Conservation (phyloP, 176 grass and related monocot species). For the Thalia dealbata region DNA sequence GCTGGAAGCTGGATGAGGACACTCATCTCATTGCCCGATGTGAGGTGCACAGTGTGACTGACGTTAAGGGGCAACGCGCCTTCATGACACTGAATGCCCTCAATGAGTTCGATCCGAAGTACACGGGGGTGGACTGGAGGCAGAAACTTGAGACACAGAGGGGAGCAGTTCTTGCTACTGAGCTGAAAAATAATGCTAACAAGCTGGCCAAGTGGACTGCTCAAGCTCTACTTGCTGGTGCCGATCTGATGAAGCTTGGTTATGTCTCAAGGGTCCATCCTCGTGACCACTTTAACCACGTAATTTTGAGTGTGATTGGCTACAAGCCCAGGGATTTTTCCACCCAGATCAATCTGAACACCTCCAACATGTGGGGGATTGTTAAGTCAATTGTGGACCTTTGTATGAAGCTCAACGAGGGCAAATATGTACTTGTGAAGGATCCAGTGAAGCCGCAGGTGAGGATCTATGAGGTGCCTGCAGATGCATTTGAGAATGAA, state of each 20-base stretch:
- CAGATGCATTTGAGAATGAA: slow-evolving; percentile 18
- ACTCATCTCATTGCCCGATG: slow-evolving; percentile 14
- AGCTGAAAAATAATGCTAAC: slow-evolving; percentile 19
- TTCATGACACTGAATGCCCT: slow-evolving; percentile 16
- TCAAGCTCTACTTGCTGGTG: slow-evolving; percentile 6
- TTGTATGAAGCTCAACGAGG: slow-evolving; percentile 18
- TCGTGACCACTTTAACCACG: slow-evolving; percentile 14
- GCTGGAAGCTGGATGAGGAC: slow-evolving; percentile 17
- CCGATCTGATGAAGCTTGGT: slow-evolving; percentile 14
- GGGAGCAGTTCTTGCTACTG: slow-evolving; percentile 16
- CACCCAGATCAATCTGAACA: slow-evolving; percentile 18
- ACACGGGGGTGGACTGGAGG: slow-evolving; percentile 6
- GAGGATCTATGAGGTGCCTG: slow-evolving; percentile 18
- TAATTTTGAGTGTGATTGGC: slow-evolving; percentile 8
- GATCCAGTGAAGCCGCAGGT: slow-evolving; percentile 14
- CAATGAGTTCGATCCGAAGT: slow-evolving; percentile 14
- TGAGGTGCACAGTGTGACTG: slow-evolving; percentile 8
- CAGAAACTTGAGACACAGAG: slow-evolving; percentile 21
- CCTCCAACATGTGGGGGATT: slow-evolving; percentile 16
- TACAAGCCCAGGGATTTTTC: slow-evolving; percentile 15
- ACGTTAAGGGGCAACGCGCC: slow-evolving; percentile 12
- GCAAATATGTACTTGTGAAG: slow-evolving; percentile 19
- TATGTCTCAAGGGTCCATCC: slow-evolving; percentile 15
- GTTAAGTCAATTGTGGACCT: slow-evolving; percentile 17
- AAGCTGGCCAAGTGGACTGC: slow-evolving; percentile 15